Evolutionary conservation across 2,329 filamentous ascomycete species (phyloP), one percentile per base, ranked within the genome.

Genomic region (Ascochyta viciae-villosae): DNA sequence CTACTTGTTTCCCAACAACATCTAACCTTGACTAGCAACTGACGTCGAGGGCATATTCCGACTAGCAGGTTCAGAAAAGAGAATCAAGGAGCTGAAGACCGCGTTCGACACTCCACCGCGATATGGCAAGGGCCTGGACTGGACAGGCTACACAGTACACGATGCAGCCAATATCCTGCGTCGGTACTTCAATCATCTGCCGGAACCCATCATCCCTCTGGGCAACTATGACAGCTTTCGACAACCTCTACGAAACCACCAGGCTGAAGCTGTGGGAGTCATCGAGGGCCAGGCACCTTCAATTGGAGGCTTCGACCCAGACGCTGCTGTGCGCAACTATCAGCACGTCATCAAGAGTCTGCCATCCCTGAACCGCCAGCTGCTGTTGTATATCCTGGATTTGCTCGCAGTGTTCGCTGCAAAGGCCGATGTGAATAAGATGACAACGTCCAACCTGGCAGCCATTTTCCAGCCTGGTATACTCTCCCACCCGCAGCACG

Each of bases 401-500:
- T 82, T 99, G 12, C 86, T 99, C 23, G 95, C 95, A 2, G 95
- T 99, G 15, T 99, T 99, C 71, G 93, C 95, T 5, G 95, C 94
- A 65, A 99, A 99, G 78, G 90, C 94, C 0, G 94, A 98, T 64
- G 85, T 96, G 70, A 99, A 99, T 76, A 90, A 95, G 64, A 99
- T 99, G 94, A 96, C 89, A 13, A 93, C 94, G 4, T 88, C 90
- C 67, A 99, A 99, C 72, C 80, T 99, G 41, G 91, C 95, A 9
- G 94, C 95, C 53, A 99, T 99, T 70, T 99, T 99, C 74, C 95
- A 99, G 74, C 95, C 95, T 0, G 95, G 95, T 51, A 90, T 99
- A 79, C 84, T 99, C 13, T 97, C 93, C 2, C 95, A 99, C 74
- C 95, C 95, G 1, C 82, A 86, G 57, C 95, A 99, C 74, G 93